Evolutionary conservation across 345 rosid genomes (phyloP).

Genomic region (Lumnitzera littorea): DNA sequence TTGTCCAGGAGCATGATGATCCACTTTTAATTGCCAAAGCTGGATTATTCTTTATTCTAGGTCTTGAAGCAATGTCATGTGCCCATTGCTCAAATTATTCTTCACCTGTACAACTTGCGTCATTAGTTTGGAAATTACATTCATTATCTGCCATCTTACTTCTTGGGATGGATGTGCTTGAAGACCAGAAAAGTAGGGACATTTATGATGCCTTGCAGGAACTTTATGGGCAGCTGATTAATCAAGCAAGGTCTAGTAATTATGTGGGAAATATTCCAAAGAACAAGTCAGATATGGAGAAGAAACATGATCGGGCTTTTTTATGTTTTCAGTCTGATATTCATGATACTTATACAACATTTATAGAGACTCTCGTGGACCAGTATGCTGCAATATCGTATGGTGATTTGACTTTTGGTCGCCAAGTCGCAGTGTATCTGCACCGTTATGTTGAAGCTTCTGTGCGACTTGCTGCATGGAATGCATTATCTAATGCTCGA

Average conservation of each 20-base stretch:
- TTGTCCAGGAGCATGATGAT: conserved; percentile 22
- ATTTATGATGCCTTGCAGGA: conserved; percentile 67
- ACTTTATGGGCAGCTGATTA: conserved; percentile 55
- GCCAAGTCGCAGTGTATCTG: conserved; percentile 71
- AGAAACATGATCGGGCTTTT: conserved; percentile 20
- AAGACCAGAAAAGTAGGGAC: conserved; percentile 58
- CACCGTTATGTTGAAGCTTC: conserved; percentile 60
- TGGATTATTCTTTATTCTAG: conserved; percentile 76
- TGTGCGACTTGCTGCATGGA: conserved; percentile 73
- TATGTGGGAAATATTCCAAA: conserved; percentile 2
- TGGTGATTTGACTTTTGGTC: conserved; percentile 60
- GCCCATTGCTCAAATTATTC: conserved; percentile 23
- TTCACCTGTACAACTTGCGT: conserved; percentile 47
- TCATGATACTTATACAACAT: conserved; percentile 63
- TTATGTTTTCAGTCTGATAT: conserved; percentile 65
- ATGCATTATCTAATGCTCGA: conserved; percentile 43
- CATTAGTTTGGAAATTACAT: conserved; percentile 83
- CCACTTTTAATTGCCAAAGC: conserved; percentile 50
- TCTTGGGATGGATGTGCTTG: conserved; percentile 64
- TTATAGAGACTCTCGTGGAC: conserved; percentile 68
- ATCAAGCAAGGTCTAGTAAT: conserved; percentile 27
- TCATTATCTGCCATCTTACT: conserved; percentile 63
- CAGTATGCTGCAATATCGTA: conserved; percentile 78
- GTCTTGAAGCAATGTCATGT: conserved; percentile 56
- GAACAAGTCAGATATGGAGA: conserved; percentile 11